These are phyloP conservation scores for Aspergillus novofumigatus DNA, from an alignment of 2,329 filamentous ascomycete genomes.

Conservation along the genomic window DNA sequence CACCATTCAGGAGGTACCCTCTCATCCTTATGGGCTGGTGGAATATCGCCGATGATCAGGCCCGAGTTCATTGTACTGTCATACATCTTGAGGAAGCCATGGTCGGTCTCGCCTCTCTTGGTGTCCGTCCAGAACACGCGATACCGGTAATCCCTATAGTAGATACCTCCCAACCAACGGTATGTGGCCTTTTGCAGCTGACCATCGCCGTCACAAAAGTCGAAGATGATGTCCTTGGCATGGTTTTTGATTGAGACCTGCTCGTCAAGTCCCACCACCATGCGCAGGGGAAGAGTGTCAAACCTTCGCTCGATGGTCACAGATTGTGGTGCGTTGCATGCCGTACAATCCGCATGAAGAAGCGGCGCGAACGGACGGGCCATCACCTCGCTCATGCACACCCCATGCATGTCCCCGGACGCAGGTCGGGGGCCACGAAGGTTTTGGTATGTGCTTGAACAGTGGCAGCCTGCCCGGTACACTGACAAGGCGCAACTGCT, in stretches of 20 bases:
- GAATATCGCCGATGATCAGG: slow-evolving; percentile 24
- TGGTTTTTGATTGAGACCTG: slow-evolving; percentile 16
- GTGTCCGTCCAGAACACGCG: slow-evolving; percentile 32
- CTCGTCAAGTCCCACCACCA: slow-evolving; percentile 22
- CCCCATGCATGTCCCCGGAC: slow-evolving; percentile 11
- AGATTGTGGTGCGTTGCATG: slow-evolving; percentile 6
- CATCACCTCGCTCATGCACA: slow-evolving; percentile 17
- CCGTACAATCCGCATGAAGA: background rate
- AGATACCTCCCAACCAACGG: slow-evolving; percentile 38
- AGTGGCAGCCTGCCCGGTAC: background rate
- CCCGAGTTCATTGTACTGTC: slow-evolving; percentile 25
- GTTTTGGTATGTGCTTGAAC: background rate
- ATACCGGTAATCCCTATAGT: slow-evolving; percentile 17
- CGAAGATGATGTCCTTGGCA: slow-evolving; percentile 22
- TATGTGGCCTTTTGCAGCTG: slow-evolving; percentile 22
- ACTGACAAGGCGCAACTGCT: slow-evolving; percentile 6
- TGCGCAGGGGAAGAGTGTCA: slow-evolving; percentile 24
- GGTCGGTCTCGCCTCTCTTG: slow-evolving; percentile 22
- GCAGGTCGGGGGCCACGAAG: slow-evolving; percentile 13
- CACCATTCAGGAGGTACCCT: slow-evolving; percentile 25
- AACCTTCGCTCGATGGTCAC: slow-evolving; percentile 12
- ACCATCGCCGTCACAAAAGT: slow-evolving; percentile 17
- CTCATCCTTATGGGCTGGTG: slow-evolving; percentile 9
- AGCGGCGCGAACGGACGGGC: slow-evolving; percentile 13
- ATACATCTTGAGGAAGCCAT: slow-evolving; percentile 24